A percentile compares a stretch with the other conserved stretches of the same genome.
These are phyloP conservation scores for Purpureocillium lavendulum DNA, from an alignment of 2,329 filamentous ascomycete genomes.

Conservation along the genomic window DNA sequence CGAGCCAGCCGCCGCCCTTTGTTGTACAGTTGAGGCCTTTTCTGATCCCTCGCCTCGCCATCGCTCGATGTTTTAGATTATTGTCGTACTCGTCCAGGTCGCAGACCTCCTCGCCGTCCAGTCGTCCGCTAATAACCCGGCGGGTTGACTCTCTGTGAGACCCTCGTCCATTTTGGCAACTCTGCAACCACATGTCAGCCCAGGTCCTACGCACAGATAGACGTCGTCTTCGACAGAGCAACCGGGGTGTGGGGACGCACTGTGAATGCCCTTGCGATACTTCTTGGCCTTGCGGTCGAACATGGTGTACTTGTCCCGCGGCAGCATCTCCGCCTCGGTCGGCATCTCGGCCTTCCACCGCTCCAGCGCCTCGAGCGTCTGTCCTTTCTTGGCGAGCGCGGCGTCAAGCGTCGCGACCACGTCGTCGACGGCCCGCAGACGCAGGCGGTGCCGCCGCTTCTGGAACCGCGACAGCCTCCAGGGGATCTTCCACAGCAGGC, in stretches of 20 bases:
- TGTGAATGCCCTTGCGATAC: constrained; percentile 96
- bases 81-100: neutral
- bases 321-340: constrained; percentile 87
- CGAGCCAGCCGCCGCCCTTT: constrained; percentile 10
- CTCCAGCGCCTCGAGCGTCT: constrained; percentile 69
- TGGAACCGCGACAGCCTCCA: constrained; percentile 91
- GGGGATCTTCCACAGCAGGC: constrained; percentile 93
- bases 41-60: neutral
- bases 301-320: constrained; percentile 95
- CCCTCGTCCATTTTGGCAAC: constrained; percentile 86
- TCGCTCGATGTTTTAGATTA: neutral
- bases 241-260: constrained; percentile 44
- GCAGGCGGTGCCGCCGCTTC: constrained; percentile 77
- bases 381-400: constrained; percentile 66
- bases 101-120: constrained; percentile 3
- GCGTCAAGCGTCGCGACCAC: constrained; percentile 77
- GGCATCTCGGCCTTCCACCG: constrained; percentile 96
- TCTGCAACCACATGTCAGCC: constrained; percentile 40
- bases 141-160: constrained; percentile 88
- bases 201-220: too few species aligned
- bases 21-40: constrained; percentile 18
- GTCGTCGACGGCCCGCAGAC: constrained; percentile 75
- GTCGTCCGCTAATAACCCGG: constrained; percentile 65
- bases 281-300: constrained; percentile 94
- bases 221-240: neutral